Percentiles rank a stretch among this genome's conserved stretches.
phyloP scores from a whole-genome alignment of 164 flowering plant genomes.

The Taxillus chinensis region DNA sequence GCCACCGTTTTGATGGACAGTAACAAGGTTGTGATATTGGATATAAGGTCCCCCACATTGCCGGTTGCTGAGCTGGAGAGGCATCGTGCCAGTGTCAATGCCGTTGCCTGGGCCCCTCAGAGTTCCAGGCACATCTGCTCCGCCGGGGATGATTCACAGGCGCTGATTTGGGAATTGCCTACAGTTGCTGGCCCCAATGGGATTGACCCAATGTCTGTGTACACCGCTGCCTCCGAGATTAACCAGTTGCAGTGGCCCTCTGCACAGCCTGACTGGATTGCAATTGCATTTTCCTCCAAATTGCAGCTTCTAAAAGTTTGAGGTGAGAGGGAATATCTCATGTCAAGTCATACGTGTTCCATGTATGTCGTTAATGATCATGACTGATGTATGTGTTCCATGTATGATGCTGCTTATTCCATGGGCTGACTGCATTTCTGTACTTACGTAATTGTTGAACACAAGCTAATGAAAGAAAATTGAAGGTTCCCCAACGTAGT shows the following conservation, averaged over 20 bases:
- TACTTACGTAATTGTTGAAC: too few relatives aligned
- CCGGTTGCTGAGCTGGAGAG: conserved; percentile 85
- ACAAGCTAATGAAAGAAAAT: too few relatives aligned
- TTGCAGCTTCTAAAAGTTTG: conserved; percentile 77
- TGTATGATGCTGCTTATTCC: too few relatives aligned
- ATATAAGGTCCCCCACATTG: conserved; percentile 59
- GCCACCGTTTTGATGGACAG: conserved; percentile 78
- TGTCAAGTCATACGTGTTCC: background rate
- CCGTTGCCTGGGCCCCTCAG: conserved; percentile 85
- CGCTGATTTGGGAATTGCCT: conserved; percentile 83
- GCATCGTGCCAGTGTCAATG: conserved; percentile 68
- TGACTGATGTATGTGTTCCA: too few relatives aligned
- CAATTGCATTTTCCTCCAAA: conserved; percentile 57
- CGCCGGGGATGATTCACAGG: conserved; percentile 77
- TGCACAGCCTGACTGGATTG: conserved; percentile 78
- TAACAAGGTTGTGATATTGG: conserved; percentile 67
- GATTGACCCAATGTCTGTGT: conserved; percentile 67
- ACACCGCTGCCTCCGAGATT: conserved; percentile 60
- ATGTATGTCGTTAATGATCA: background rate
- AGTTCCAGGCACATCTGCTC: conserved; percentile 63
- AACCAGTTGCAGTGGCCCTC: conserved; percentile 87
- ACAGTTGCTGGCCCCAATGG: conserved; percentile 61
- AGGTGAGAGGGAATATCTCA: conserved; percentile 18
- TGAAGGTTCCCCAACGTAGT: too few relatives aligned
- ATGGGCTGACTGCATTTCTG: too few relatives aligned